A percentile compares a stretch with the other conserved stretches of the same genome.
Conservation (phyloP, 768 basidiomycete species). For the Trametopsis cervina region DNA sequence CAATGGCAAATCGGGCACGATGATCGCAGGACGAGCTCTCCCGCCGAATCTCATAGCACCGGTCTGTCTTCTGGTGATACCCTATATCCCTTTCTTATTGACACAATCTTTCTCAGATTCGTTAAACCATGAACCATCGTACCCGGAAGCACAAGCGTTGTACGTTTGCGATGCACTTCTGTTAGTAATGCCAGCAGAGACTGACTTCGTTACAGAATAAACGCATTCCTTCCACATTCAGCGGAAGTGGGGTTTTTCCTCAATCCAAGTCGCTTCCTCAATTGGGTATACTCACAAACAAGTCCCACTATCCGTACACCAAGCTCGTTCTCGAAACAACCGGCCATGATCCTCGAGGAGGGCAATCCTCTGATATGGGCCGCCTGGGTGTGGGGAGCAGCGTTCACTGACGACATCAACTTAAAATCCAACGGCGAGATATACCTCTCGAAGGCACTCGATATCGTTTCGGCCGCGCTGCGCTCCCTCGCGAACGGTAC, state of each 20-base stretch:
- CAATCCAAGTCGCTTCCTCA: conserved; percentile 36
- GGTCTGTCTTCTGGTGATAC: neutral
- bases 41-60: neutral
- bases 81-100: neutral
- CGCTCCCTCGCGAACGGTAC: too few species aligned
- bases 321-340: conserved; percentile 20
- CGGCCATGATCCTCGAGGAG: conserved; percentile 6
- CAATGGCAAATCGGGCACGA: neutral
- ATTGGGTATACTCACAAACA: conserved; percentile 9
- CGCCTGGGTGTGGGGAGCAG: conserved; percentile 26
- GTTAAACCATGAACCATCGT: neutral
- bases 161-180: neutral
- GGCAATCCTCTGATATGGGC: conserved; percentile 37
- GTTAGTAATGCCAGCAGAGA: too few species aligned
- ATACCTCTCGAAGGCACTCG: conserved; percentile 2
- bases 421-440: neutral
- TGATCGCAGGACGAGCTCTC: neutral
- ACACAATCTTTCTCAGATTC: neutral
- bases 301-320: conserved; percentile 8
- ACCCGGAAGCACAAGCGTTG: neutral
- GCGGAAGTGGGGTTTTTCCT: conserved; percentile 63
- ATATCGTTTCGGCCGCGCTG: neutral
- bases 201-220: too few species aligned
- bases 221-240: conserved; percentile 44
- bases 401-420: conserved; percentile 15